Evolutionary conservation across 345 rosid genomes (phyloP), one percentile per base, ranked within the genome.

Genomic region (Acer campestre): DNA sequence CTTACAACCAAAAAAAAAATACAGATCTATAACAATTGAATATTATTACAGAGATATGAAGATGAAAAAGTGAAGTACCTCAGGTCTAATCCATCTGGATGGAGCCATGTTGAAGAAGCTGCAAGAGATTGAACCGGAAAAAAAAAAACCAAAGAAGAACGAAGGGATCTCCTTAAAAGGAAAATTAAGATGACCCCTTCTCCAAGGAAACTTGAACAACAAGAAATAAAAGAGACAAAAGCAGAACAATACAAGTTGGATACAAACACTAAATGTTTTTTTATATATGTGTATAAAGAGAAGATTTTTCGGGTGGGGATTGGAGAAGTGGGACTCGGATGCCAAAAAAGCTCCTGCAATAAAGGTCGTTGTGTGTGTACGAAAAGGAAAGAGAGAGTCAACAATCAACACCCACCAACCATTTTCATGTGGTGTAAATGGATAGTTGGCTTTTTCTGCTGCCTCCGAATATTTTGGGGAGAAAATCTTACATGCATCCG

Each of bases 71-170:
- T 4, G 22, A 17, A 22, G n/a, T 27, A 82, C 84, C 85, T 82
- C 85, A 16, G 85, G 85, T 75, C 75, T 79, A 0, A 82, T 12
- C 82, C 85, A 82, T 79, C 75, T 76, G 29, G 27, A 62, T 18
- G 77, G 17, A 20, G 75, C 77, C 80, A 76, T 73, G 25, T 3
- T 42, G 23, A 8, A 44, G 12, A 42, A 68, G 20, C 29, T 20
- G 55, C 29, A 20, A 35, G 27, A 66, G 49, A 38, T 18, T 38
- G 38, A 20, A 48, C 8, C 11, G 17, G 59, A 2, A 10, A 11
- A 6, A 20, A 44, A 49, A 53, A 18, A 13, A 56, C 53, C 16
- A 29, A 22, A 16, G 55, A 53, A 29, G 12, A 44, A n/a, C 61
- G 62, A 48, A 17, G 68, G 61, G 38, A 63, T 9, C 61, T 27